A percentile compares a stretch with the other conserved stretches of the same genome.
Conservation (phyloP, 805 yeast genomes). For the Barnettozyma californica region DNA sequence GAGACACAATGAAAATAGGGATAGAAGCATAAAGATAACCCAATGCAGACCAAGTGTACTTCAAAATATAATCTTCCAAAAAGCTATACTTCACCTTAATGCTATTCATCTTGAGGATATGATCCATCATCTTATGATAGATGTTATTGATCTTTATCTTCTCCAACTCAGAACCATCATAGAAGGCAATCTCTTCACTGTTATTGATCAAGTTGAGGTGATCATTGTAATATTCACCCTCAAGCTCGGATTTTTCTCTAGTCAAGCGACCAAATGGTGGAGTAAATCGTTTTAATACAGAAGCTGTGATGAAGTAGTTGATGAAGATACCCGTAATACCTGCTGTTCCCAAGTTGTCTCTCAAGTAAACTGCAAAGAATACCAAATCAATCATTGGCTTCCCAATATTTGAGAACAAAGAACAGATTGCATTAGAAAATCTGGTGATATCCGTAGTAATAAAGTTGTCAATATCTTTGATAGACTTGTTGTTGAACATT, state of each 20-base stretch:
- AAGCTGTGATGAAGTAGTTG: conserved; percentile 78
- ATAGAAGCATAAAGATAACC: conserved; percentile 89
- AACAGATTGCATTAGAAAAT: conserved; percentile 76
- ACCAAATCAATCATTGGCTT: conserved; percentile 85
- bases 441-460: conserved; percentile 79
- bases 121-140: conserved; percentile 52
- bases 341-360: conserved; percentile 82
- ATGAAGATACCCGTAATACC: conserved; percentile 78
- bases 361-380: conserved; percentile 75
- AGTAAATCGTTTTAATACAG: conserved; percentile 61
- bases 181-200: conserved; percentile 91
- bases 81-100: conserved; percentile 63
- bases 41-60: conserved; percentile 91
- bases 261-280: conserved; percentile 83
- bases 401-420: conserved; percentile 83
- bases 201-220: conserved; percentile 82
- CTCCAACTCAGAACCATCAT: conserved; percentile 82
- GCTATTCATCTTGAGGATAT: conserved; percentile 48
- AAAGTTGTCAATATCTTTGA: conserved; percentile 71
- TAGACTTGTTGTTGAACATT: conserved; percentile 41
- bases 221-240: conserved; percentile 84
- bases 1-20: conserved; percentile 68
- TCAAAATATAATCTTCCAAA: conserved; percentile 80
- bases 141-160: conserved; percentile 56
- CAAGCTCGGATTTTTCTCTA: conserved; percentile 67